Base-by-base conservation (phyloP, 2,329 filamentous ascomycete species). In the Claviceps pusilla region DNA sequence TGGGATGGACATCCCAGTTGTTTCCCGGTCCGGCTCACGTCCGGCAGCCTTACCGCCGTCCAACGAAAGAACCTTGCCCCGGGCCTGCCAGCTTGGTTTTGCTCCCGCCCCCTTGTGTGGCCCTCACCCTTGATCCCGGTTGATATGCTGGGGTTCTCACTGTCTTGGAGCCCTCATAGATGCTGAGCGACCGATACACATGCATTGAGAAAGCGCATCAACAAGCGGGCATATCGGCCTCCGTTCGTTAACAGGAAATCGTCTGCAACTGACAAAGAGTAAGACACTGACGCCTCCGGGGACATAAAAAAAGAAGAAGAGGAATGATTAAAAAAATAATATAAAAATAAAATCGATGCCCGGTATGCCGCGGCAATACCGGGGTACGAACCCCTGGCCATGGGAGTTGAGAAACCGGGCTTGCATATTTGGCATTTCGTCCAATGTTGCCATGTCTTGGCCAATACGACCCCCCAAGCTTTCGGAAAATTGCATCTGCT, bases 1-100 rank as follows among this genome's bases (percentile, higher is more conserved):
- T 59, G 57, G 54, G 56, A 24, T 48, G 46, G 11, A 33, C 24
- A 54, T 50, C 52, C 53, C 53, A 47, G 51, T 48, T 48, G 47
- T 37, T 39, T 31, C 41, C 37, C 19, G 16, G n/a, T 55, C 53
- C 55, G 54, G 55, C 57, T 53, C 39, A 33, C 33, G 51, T 57
- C 55, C 47, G 50, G 53, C 46, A 54, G 49, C 48, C 47, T 48
- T 41, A 19, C 19, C 19, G 29, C 42, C 37, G 53, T 56, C 53
- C 55, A 56, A 56, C 53, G 53, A 49, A 48, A 50, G 51, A 52
- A 48, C 47, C 48, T 48, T 43, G 24, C 45, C 12, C 7, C 43
- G 43, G 50, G 31, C 48, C 43, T 47, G 33, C 50, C 35, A 37
- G 54, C 35, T 39, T 55, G 47, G 5, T 14, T 48, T 16, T 28